These are phyloP conservation scores for Pleurotus sapidus DNA, from an alignment of 768 basidiomycete genomes.

Conservation along the genomic window DNA sequence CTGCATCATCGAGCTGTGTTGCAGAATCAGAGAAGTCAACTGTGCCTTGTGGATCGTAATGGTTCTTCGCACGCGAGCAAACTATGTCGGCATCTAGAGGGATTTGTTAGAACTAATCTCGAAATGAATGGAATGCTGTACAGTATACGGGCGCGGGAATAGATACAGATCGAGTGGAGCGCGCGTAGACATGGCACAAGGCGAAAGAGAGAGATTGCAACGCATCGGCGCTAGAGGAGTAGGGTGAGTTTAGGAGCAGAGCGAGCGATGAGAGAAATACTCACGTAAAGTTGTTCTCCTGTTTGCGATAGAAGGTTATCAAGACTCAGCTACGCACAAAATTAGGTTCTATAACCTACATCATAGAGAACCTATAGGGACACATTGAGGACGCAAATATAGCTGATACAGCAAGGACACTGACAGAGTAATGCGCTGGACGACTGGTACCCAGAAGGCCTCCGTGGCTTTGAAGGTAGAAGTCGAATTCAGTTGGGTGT, in stretches of 20 bases:
- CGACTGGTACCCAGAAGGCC: slow-evolving; percentile 73
- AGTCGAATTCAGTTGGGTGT: slow-evolving; percentile 77
- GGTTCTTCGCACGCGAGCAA: slow-evolving; percentile 80
- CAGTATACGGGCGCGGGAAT: slow-evolving; percentile 84
- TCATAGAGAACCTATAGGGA: slow-evolving; percentile 32
- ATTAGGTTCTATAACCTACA: slow-evolving; percentile 21
- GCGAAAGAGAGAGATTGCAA: slow-evolving; percentile 70
- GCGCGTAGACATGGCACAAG: slow-evolving; percentile 53
- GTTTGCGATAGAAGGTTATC: background rate
- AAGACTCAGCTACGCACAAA: too few relatives aligned
- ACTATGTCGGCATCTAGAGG: slow-evolving; percentile 23
- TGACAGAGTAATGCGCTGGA: slow-evolving; percentile 50
- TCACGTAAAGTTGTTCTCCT: slow-evolving; percentile 50
- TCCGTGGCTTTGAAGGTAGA: slow-evolving; percentile 75
- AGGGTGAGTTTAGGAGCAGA: too few relatives aligned
- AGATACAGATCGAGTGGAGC: slow-evolving; percentile 77
- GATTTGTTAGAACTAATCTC: slow-evolving; percentile 34
- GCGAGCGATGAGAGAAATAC: slow-evolving; percentile 4
- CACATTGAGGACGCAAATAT: background rate
- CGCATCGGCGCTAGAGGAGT: slow-evolving; percentile 45
- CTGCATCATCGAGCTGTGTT: slow-evolving; percentile 42
- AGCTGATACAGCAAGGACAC: background rate
- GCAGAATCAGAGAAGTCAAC: slow-evolving; percentile 60
- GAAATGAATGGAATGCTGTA: slow-evolving; percentile 28
- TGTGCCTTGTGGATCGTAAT: slow-evolving; percentile 66